Base-by-base conservation (phyloP, 495 filamentous ascomycete species). In the Aspergillus haitiensis region DNA sequence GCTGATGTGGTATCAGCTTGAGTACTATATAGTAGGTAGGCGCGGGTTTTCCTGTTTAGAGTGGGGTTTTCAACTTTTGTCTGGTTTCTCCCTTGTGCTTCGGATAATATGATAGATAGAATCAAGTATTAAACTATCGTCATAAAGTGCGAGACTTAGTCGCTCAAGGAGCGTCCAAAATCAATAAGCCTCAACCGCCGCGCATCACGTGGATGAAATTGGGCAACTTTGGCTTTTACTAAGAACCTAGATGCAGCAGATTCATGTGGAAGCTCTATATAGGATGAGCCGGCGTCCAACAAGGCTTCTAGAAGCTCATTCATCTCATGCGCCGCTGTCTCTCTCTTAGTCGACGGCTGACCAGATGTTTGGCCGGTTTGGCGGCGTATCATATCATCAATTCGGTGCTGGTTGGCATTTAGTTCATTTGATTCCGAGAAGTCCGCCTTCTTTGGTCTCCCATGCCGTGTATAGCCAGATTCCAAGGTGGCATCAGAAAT, bases 141-240 rank as follows among this genome's bases (percentile, higher is more conserved):
- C 8, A 8, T n/a, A 13, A 8, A 13, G 0, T 7, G 15, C 18
- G 21, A 27, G 11, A 12, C 58, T 78, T 72, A 88, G 56, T 87
- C 84, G 56, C 89, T 86, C 44, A 95, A 64, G 48, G 88, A 86
- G 56, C 87, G 83, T 9, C 89, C 91, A 78, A 96, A 96, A 73
- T 96, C 90, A 60, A 95, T 82, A 50, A 97, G 74, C 45, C 88
- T 84, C 61, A 97, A 65, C 67, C 81, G 84, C 53, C 80, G 81
- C 0, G 92, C 89, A 74, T 97, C 91, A 58, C 83, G 85, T 2
- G 92, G 90, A 72, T 96, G 89, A 60, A 94, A 94, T 63, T 91
- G 86, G 18, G 92, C 92, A 35, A 93, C 86, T 67, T 89, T 93
- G 21, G 88, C 88, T 61, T 89, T 79, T 18, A 97, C 88, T 9